Evolutionary conservation across 179 eudicot species (phyloP), one percentile per base, ranked within the genome.

Genomic region (Beta lomatogona): DNA sequence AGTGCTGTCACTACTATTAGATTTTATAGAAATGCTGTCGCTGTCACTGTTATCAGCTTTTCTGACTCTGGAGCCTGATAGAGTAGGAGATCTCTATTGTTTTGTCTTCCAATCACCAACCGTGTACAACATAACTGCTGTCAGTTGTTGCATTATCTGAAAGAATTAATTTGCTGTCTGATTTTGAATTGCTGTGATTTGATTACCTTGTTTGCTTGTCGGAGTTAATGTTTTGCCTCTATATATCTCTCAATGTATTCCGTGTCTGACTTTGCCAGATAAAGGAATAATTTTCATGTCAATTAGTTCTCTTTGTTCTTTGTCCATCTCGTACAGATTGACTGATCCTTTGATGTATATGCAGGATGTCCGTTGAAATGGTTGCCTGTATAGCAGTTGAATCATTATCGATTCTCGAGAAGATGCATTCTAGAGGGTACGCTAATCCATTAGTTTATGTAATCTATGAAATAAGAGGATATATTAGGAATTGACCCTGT

Each of bases 311-410:
- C 16, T 22, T 55, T 44, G 14, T 57, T 15, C 8, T 50, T 67
- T 63, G 46, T 13, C 9, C 57, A 71, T 21, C 6, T 25, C 48
- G n/a, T 54, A 10, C 19, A 8, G 7, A 45, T 18, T 71, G 12
- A 63, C 53, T 8, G 28, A 55, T 72, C 10, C 11, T 14, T 78
- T 78, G 76, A 81, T 66, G 54, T 65, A 21, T 83, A 53, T 88
- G 79, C 94, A 93, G 98, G 90, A 92, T 93, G 98, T 88, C 98
- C 31, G 83, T 89, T 36, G 94, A 93, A 83, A 93, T 93, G 97
- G 94, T 92, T 68, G 89, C 97, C 57, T 93, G 98, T 77, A 93
- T 93, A 79, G 98, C 97, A 10, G 92, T 92, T 60, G 98, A 93
- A 84, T 85, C 97, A 73, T 80, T 93, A 77, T 93, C 94, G 21